A percentile compares a stretch with the other conserved stretches of the same genome.
Evolutionary conservation across 495 filamentous ascomycete genomes (phyloP).

Genomic region (Zalerion maritima): DNA sequence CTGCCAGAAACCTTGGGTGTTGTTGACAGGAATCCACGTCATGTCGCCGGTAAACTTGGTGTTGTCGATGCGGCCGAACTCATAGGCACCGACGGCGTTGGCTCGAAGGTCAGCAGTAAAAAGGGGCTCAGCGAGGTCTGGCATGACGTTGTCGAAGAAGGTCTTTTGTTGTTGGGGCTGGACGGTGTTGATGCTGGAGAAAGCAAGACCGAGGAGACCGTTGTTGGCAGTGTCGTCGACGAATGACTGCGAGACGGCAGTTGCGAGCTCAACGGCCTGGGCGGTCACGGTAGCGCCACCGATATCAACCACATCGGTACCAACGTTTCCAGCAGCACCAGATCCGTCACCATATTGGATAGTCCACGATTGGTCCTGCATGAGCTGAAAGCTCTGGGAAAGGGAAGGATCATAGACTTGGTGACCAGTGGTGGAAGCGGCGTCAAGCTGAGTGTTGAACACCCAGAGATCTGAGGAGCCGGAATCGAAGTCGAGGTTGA

Average conservation of each 20-base stretch:
- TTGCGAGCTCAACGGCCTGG: slow-evolving; percentile 62
- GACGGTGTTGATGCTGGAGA: slow-evolving; percentile 60
- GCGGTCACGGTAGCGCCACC: slow-evolving; percentile 51
- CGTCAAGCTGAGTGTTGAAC: slow-evolving; percentile 49
- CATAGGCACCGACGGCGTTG: slow-evolving; percentile 50
- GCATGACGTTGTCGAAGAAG: slow-evolving; percentile 66
- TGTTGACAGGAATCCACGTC: slow-evolving; percentile 48
- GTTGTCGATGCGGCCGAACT: slow-evolving; percentile 59
- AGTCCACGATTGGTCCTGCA: slow-evolving; percentile 36
- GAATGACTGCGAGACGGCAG: slow-evolving; percentile 47
- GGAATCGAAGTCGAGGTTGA: slow-evolving; percentile 71
- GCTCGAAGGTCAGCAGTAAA: slow-evolving; percentile 58
- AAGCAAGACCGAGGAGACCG: slow-evolving; percentile 69
- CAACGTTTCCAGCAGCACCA: slow-evolving; percentile 49
- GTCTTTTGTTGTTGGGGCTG: slow-evolving; percentile 52
- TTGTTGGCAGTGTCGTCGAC: slow-evolving; percentile 43
- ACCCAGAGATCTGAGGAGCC: slow-evolving; percentile 80
- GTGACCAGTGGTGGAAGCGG: slow-evolving; percentile 32
- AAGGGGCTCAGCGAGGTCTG: slow-evolving; percentile 47
- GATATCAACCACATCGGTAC: slow-evolving; percentile 57
- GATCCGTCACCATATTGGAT: slow-evolving; percentile 67
- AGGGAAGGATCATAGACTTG: slow-evolving; percentile 45
- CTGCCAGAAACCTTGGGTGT: slow-evolving; percentile 59
- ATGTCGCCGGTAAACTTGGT: slow-evolving; percentile 50
- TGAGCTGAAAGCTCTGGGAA: slow-evolving; percentile 35